Evolutionary conservation across 2,329 filamentous ascomycete genomes (phyloP), one percentile per base, ranked within the genome.

Genomic region (Claviceps maximensis): DNA sequence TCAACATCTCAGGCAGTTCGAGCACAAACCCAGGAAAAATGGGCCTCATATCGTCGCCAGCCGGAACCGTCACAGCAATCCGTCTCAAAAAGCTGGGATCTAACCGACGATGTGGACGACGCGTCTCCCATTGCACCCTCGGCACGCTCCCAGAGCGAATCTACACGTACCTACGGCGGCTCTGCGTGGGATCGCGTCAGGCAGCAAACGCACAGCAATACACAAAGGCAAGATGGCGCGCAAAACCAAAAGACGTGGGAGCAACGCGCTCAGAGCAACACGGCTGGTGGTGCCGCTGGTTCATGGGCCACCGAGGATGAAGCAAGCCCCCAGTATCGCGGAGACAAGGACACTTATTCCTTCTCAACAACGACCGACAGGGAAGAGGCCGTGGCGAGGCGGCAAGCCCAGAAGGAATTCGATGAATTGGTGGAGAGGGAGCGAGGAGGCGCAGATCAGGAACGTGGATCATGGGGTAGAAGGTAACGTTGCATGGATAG

Each of bases 331-430:
- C 58, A 58, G 36, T 53, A 52, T 21, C 55, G 53, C 40, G 56
- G 51, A 3, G 42, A 55, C 5, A 58, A 53, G 6, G 62, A 67
- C 8, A 61, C 58, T 36, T 73, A 67, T 55, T 58, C 65, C 0
- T 74, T 67, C 54, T 64, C 66, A 3, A 56, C 58, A 3, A 55
- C 61, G 1, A 54, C 61, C 1, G 71, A 73, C 9, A 67, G 68
- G 52, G 69, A 73, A 23, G 67, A 60, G 53, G 57, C 59, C 3
- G 59, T 64, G 17, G 68, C 67, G 45, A 75, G 70, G 59, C 67
- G 68, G 9, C 68, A 74, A 56, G 74, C 75, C 6, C 75, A 78
- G 54, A 69, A 65, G 54, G 74, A 78, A 31, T 78, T 78, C 57
- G 75, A 78, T 54, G 65, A 65, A 21, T 64, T 77, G 54, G 53